Evolutionary conservation across 1,284 basidiomycete genomes (phyloP), one percentile per base, ranked within the genome.

Genomic region (Puccinia novopanici): DNA sequence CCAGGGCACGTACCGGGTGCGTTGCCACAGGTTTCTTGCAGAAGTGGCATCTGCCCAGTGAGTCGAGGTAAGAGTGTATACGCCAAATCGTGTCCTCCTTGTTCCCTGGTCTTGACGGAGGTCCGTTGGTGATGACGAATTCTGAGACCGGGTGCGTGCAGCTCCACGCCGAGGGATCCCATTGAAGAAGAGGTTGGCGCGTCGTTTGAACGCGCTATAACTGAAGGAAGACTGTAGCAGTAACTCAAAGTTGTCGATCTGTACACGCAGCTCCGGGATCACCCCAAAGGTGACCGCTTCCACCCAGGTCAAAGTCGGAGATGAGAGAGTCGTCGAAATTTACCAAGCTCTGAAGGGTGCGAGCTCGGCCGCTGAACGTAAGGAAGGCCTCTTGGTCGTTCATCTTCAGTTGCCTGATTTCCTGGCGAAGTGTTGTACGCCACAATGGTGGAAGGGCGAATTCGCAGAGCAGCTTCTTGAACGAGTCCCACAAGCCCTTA

Each of bases 21-120:
- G 19, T 40, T 72, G 27, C 70, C 70, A 50, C 68, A 71, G 3
- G 5, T 50, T 22, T 54, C 45, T 72, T 72, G 48, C 70, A 72
- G 37, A 34, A 55, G 40, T 57, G 71, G 52, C 71, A 73, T 10
- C 55, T n/a, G 22, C 71, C 71, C 50, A 37, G 50, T 6, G 34
- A 13, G 34, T 73, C 52, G 12, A 54, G 71, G 24, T 37, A 73
- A 2, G 52, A n/a, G 30, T 73, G 10, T 10, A 73, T 40, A 12
- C 55, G 22, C 24, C 71, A 73, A 1, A 61, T n/a, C 5, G 30
- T 37, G 12, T 61, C 30, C 5, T 61, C 57, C 6, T 34, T 30
- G 19, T 13, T 34, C 13, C 30, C 57, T 5, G 4, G 9, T 12
- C 19, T 52, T 8, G 50, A 4, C 17, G 50, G 9, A 17, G 45